Conservation (phyloP, 192 early-diverging fungal genomes). For the Podila clonocystis region DNA sequence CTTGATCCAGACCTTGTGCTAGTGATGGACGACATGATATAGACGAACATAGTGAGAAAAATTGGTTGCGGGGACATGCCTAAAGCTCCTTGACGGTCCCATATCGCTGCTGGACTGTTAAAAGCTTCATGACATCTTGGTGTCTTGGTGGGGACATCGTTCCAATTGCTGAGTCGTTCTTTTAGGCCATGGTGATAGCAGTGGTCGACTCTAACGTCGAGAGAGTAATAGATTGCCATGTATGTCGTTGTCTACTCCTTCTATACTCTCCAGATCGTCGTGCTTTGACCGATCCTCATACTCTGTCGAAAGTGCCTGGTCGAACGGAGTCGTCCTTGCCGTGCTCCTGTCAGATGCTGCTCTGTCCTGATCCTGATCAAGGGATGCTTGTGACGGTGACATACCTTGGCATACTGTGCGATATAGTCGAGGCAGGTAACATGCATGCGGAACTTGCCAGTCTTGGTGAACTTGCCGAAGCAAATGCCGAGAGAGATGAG, state of each 20-base stretch:
- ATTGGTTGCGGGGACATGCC: not conserved
- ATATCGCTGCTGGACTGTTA: no score
- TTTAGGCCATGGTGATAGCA: no score
- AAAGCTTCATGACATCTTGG: no score
- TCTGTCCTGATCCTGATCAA: not conserved
- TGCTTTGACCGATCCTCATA: no score
- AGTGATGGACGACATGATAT: constrained; percentile 7
- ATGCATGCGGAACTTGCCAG: constrained; percentile 95
- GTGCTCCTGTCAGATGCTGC: not conserved
- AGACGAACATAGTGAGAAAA: not conserved
- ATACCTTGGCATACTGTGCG: constrained; percentile 93
- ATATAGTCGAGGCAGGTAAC: constrained; percentile 94
- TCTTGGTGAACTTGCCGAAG: constrained; percentile 99
- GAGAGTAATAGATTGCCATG: no score
- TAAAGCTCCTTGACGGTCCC: not conserved
- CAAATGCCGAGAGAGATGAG: constrained; percentile 93
- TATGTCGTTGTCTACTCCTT: no score
- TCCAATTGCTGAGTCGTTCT: no score
- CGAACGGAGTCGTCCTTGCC: not conserved
- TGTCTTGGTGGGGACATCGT: no score
- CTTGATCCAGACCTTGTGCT: constrained; percentile 99
- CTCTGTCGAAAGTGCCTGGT: no score
- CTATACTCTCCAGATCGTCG: no score
- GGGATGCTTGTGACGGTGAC: not conserved
- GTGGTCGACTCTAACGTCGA: no score